Evolutionary conservation across 306 rosid species (phyloP), one percentile per base, ranked within the genome.

Genomic region (Vigna radiata): DNA sequence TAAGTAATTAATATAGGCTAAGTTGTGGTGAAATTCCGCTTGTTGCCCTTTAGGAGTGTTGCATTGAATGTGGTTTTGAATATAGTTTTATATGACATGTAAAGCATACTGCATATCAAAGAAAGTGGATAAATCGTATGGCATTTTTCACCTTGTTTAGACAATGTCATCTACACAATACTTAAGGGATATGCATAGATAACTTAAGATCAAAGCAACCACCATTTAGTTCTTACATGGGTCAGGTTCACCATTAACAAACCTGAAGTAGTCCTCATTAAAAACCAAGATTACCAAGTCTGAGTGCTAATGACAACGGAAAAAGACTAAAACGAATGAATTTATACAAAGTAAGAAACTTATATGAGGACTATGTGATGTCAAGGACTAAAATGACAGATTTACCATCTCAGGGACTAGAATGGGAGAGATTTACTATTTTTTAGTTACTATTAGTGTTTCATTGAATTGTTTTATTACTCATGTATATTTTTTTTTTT

Each of bases 401-500:
- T 29, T 31, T 61, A 16, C 68, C 33, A 31, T 61, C 21, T 31
- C 0, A 61, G 13, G 68, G 6, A 31, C 46, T 61, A 33, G 46
- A 61, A 31, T 16, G 43, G 23, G 23, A 19, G 23, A 19, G 2
- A 41, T 60, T 60, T 29, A 14, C 14, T 61, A 17, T 0, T 33
- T 25, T 17, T 74, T 68, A 47, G 61, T 73, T 62, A 14, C 67
- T 52, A 7, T 59, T 17, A 75, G 31, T 49, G 58, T 59, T 63
- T 54, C 27, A 27, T 62, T 69, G 59, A 48, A 48, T 73, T 65
- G 71, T 56, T 80, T 77, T 55, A 39, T 62, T 75, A 73, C 64
- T 85, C 52, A 50, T 41, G 16, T 48, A 23, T 18, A 68, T 36
- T 79, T 66, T 66, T 46, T 46, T 80, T 39, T 78, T 80, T 84